These are phyloP conservation scores for Candida nitratophila DNA, from an alignment of 805 yeast species.

Conservation along the genomic window DNA sequence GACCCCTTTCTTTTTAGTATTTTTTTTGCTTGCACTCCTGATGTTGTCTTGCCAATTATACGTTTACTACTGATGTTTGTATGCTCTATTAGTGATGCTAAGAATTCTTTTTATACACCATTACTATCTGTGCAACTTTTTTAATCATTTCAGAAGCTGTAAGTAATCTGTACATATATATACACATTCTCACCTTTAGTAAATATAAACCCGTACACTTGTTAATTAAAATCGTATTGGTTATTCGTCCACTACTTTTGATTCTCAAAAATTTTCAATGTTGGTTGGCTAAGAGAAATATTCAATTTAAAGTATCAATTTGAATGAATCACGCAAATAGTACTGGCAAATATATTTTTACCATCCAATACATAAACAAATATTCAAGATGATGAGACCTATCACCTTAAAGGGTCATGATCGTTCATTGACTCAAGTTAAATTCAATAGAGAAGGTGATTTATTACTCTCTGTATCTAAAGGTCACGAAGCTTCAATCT, in stretches of 20 bases:
- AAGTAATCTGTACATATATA: too few species aligned
- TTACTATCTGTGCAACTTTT: too few species aligned
- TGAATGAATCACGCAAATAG: too few species aligned
- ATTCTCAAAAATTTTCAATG: background rate
- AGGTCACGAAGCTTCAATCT: conserved; percentile 82
- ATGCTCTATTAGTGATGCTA: too few species aligned
- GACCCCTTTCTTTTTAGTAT: conserved; percentile 1
- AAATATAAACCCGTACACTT: too few species aligned
- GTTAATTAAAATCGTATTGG: background rate
- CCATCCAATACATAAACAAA: background rate
- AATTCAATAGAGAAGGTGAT: conserved; percentile 94
- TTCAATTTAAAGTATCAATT: background rate
- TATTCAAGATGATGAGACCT: conserved; percentile 46
- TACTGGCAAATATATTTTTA: too few species aligned
- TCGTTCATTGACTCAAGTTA: conserved; percentile 95
- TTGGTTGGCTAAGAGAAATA: background rate
- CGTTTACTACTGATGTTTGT: too few species aligned
- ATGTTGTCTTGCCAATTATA: too few species aligned
- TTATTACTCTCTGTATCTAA: conserved; percentile 86
- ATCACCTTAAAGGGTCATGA: conserved; percentile 85
- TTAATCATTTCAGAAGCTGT: too few species aligned
- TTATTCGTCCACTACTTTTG: background rate
- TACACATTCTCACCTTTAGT: too few species aligned
- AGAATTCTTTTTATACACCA: too few species aligned
- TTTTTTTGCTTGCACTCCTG: too few species aligned